phyloP scores from a whole-genome alignment of 805 yeast species.

The Candida ulmi region DNA sequence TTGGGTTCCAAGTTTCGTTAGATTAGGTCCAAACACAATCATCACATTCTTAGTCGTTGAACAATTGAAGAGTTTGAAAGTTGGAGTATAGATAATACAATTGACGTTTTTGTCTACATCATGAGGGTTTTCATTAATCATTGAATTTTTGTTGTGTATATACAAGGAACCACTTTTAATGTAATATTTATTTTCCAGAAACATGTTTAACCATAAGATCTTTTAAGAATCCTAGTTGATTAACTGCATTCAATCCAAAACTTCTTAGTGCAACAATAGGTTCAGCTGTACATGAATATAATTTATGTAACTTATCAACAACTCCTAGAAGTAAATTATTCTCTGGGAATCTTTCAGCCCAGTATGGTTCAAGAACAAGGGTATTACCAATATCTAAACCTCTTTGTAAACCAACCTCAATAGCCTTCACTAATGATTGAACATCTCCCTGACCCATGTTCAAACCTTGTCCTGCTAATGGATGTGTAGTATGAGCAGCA shows the following conservation, averaged over 20 bases:
- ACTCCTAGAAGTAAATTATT: constrained; percentile 82
- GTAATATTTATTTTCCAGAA: constrained; percentile 27
- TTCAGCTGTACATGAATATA: constrained; percentile 65
- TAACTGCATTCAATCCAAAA: constrained; percentile 66
- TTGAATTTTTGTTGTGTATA: not conserved
- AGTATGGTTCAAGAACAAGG: constrained; percentile 80
- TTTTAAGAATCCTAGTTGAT: constrained; percentile 60
- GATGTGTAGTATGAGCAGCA: constrained; percentile 97
- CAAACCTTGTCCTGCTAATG: constrained; percentile 95
- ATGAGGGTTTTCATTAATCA: not conserved
- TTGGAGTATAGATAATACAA: constrained; percentile 36
- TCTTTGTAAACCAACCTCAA: constrained; percentile 64
- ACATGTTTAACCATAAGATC: constrained; percentile 59
- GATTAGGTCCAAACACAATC: constrained; percentile 80
- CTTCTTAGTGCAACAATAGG: constrained; percentile 76
- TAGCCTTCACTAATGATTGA: constrained; percentile 55
- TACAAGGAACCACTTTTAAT: too few relatives aligned
- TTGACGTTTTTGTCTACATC: not conserved
- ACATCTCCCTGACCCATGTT: constrained; percentile 98
- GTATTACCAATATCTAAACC: constrained; percentile 87
- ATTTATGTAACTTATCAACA: constrained; percentile 86
- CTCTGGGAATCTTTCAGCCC: constrained; percentile 72
- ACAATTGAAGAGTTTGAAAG: constrained; percentile 48
- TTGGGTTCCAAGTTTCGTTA: constrained; percentile 82
- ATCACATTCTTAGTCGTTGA: constrained; percentile 65